A percentile compares a stretch with the other conserved stretches of the same genome.
Conservation (phyloP, 257 asterid species). For the Nicotiana attenuata region DNA sequence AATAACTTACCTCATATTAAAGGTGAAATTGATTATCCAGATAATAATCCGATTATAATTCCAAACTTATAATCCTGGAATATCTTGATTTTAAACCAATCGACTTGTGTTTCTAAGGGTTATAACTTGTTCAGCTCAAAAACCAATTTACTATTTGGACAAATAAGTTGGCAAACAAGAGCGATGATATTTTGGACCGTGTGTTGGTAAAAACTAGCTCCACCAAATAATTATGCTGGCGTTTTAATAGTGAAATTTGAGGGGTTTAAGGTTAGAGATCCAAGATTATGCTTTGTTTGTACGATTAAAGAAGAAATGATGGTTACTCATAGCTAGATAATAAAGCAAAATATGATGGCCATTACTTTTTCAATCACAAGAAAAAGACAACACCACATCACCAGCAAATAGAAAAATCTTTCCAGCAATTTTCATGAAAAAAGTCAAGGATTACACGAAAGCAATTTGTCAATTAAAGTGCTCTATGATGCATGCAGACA, state of each 20-base stretch:
- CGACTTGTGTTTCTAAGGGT: not conserved
- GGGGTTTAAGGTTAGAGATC: not conserved
- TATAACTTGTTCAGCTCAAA: not conserved
- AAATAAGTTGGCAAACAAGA: not conserved
- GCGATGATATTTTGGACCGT: not conserved
- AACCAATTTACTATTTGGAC: not conserved
- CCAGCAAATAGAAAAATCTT: not conserved
- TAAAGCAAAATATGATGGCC: not conserved
- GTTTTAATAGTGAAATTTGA: not conserved
- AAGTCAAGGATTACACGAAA: not conserved
- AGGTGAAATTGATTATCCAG: no score
- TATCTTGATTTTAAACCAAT: no score
- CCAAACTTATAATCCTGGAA: no score
- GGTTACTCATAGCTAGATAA: not conserved
- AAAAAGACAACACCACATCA: not conserved
- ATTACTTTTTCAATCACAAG: not conserved
- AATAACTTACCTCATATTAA: no score
- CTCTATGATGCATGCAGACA: not conserved
- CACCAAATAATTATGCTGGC: not conserved
- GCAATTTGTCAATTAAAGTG: not conserved
- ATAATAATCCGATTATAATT: no score
- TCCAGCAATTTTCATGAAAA: not conserved
- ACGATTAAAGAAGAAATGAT: constrained; percentile 2
- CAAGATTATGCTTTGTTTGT: constrained; percentile 3
- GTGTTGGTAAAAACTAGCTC: not conserved